Percentiles rank a stretch among this genome's conserved stretches.
Conservation (phyloP, 1,139 yeast species). For the Lodderomyces jiufengensis region DNA sequence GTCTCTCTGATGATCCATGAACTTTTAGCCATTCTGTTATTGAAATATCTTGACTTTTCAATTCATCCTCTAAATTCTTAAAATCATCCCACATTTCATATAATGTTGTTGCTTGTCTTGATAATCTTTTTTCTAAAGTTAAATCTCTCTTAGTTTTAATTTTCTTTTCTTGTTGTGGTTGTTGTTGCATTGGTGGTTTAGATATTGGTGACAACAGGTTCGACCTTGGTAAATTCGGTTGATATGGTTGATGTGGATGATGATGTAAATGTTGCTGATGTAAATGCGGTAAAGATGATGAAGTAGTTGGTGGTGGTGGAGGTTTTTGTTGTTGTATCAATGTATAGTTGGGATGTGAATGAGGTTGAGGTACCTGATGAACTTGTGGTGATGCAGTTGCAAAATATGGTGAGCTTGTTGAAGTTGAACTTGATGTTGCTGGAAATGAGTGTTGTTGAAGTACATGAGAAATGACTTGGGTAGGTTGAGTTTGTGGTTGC, state of each 20-base stretch:
- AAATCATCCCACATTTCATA: conserved; percentile 42
- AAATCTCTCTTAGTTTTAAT: conserved; percentile 18
- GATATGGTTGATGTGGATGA: background rate
- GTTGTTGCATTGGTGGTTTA: background rate
- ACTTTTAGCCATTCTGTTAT: conserved; percentile 36
- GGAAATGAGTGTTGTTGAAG: too few species aligned
- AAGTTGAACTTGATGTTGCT: too few species aligned
- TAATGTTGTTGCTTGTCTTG: conserved; percentile 31
- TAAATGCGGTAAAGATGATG: background rate
- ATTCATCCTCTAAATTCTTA: conserved; percentile 27
- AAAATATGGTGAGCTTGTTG: too few species aligned
- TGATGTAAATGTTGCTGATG: background rate
- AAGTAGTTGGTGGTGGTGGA: too few species aligned
- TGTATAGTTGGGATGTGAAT: too few species aligned
- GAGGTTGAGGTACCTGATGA: background rate
- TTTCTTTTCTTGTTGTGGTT: conserved; percentile 1
- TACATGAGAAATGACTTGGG: too few species aligned
- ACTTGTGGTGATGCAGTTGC: background rate
- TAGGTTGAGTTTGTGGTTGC: too few species aligned
- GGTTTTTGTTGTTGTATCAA: too few species aligned
- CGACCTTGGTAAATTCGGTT: background rate
- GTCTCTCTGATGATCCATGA: conserved; percentile 34
- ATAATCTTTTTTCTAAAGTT: conserved; percentile 25
- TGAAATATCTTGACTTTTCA: conserved; percentile 26
- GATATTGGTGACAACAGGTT: background rate